These are phyloP conservation scores for Neonothopanus nambi DNA, from an alignment of 1,284 basidiomycete genomes.

Conservation along the genomic window DNA sequence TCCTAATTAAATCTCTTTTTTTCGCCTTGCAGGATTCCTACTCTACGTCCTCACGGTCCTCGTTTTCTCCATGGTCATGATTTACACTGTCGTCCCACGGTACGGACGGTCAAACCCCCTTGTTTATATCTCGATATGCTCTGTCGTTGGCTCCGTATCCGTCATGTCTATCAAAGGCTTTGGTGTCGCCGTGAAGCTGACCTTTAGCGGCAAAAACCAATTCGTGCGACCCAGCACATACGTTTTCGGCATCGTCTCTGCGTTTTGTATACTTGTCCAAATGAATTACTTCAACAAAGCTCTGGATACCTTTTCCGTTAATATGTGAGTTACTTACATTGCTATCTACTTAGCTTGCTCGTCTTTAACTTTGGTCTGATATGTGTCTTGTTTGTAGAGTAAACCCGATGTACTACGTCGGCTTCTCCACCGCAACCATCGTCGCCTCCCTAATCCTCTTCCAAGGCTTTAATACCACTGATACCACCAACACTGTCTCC, in stretches of 20 bases:
- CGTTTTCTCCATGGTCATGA: conserved; percentile 84
- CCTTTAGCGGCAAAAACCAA: conserved; percentile 93
- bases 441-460: conserved; percentile 95
- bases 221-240: conserved; percentile 95
- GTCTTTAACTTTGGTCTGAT: conserved; percentile 9
- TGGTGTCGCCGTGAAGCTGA: conserved; percentile 90
- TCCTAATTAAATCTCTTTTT: conserved; percentile 2
- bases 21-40: conserved; percentile 87
- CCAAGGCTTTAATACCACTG: conserved; percentile 93
- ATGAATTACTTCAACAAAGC: conserved; percentile 99
- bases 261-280: conserved; percentile 88
- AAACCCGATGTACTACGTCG: conserved; percentile 98
- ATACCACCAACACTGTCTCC: conserved; percentile 79
- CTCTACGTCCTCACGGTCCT: conserved; percentile 87
- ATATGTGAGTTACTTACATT: conserved; percentile 89
- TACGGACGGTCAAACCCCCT: conserved; percentile 89
- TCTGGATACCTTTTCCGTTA: conserved; percentile 95
- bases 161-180: conserved; percentile 90
- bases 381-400: conserved; percentile 53
- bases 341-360: conserved; percentile 7
- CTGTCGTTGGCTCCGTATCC: conserved; percentile 76
- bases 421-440: conserved; percentile 96
- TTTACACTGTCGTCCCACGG: conserved; percentile 84
- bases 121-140: conserved; percentile 95
- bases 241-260: conserved; percentile 86